Evolutionary conservation across 805 yeast genomes (phyloP).

Genomic region (Kluyveromyces aestuarii): DNA sequence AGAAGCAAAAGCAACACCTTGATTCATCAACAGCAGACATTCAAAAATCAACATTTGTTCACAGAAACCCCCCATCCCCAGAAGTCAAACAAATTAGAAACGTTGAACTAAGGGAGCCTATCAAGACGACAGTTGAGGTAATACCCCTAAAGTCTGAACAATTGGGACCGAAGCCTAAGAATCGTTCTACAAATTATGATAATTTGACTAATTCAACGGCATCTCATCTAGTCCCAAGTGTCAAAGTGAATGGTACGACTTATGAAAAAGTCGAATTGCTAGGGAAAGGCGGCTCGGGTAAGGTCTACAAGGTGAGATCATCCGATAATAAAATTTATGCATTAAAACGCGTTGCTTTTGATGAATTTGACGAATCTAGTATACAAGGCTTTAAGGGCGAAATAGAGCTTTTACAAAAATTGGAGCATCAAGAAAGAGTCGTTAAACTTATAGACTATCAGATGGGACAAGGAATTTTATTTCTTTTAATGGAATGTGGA

Average conservation of each 20-base stretch:
- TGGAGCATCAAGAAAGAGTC: constrained; percentile 59
- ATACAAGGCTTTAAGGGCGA: constrained; percentile 83
- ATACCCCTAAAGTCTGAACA: constrained; percentile 2
- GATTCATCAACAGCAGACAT: neutral
- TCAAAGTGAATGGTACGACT: constrained; percentile 46
- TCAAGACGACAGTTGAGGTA: constrained; percentile 1
- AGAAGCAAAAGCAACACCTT: neutral
- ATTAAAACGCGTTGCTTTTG: constrained; percentile 70
- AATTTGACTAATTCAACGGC: neutral
- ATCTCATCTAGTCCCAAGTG: constrained; percentile 6
- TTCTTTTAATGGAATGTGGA: constrained; percentile 89
- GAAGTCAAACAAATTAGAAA: constrained; percentile 2
- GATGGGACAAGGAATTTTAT: constrained; percentile 52
- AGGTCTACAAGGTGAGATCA: constrained; percentile 68
- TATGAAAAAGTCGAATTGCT: constrained; percentile 71
- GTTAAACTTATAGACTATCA: constrained; percentile 70
- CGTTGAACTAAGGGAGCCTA: constrained; percentile 13
- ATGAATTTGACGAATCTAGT: constrained; percentile 69
- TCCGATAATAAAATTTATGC: constrained; percentile 56
- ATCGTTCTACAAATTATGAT: neutral
- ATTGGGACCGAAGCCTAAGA: neutral
- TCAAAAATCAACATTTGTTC: neutral
- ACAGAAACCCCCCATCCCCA: neutral
- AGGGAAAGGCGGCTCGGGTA: constrained; percentile 90
- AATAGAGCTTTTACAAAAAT: constrained; percentile 57